Evolutionary conservation across 163 green algal species (phyloP), one percentile per base, ranked within the genome.

Genomic region (Picocystis sp.): DNA sequence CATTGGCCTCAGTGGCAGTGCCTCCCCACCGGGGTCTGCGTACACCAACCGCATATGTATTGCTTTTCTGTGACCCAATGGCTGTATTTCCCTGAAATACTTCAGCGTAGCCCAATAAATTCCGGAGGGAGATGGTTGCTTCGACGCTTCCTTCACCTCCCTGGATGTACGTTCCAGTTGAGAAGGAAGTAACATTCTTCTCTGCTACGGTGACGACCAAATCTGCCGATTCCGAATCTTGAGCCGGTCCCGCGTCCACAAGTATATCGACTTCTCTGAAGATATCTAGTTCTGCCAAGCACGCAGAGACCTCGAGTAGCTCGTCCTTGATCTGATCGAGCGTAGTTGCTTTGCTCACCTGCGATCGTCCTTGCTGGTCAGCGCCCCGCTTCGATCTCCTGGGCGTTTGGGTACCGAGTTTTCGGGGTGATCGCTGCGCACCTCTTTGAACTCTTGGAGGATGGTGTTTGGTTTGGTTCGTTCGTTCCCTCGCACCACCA

Each of bases 151-250:
- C 69, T 80, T 64, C 46, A 43, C 15, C 25, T 11, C 48, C 64
- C 55, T 81, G 70, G n/a, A 85, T 61, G 35, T 84, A 86, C 6
- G 71, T 81, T 6, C 69, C 77, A 11, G 69, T 60, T 17, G 78
- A 66, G 29, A 81, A 29, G 19, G 67, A 66, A 50, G 73, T 67
- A 38, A 73, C 64, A 47, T 62, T 65, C 58, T 67, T 74, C 52
- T 84, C 76, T 29, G 62, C 44, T 51, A 79, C 60, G 0, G 50
- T 53, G 9, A 79, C 44, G 6, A 73, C 22, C 3, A 84, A 59
- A 10, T 50, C 74, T 49, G 67, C 77, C 1, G 43, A 56, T 19
- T 66, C 55, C 1, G 61, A 52, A 22, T 67, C 55, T 46, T 70
- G 53, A 58, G 72, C 65, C 10, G 19, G 43, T 43, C 70, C 60